These are phyloP conservation scores for Kwoniella bestiolae DNA, from an alignment of 768 basidiomycete species.

Conservation along the genomic window DNA sequence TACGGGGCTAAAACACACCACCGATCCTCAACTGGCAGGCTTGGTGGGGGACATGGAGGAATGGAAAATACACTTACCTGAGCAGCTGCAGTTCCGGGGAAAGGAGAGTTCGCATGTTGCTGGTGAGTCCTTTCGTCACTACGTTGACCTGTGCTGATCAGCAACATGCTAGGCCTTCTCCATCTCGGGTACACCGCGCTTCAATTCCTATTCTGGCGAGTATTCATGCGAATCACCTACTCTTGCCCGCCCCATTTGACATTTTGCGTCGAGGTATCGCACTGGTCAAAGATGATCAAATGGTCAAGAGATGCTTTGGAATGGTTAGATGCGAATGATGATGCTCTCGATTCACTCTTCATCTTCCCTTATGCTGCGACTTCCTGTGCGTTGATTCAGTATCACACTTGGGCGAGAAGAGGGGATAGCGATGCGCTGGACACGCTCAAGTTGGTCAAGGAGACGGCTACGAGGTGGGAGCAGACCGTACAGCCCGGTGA, in stretches of 20 bases:
- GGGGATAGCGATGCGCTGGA: slow-evolving; percentile 74
- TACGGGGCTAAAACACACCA: slow-evolving; percentile 82
- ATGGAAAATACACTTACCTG: slow-evolving; percentile 80
- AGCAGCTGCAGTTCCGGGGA: slow-evolving; percentile 76
- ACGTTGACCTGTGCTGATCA: not conserved
- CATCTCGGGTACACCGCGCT: slow-evolving; percentile 87
- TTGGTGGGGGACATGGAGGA: slow-evolving; percentile 60
- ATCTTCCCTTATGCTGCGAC: slow-evolving; percentile 85
- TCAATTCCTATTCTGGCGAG: slow-evolving; percentile 96
- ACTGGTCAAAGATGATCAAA: slow-evolving; percentile 74
- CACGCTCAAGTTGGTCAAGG: slow-evolving; percentile 77
- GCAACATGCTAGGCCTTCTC: slow-evolving; percentile 75
- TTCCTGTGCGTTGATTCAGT: slow-evolving; percentile 88
- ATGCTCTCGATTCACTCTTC: slow-evolving; percentile 82
- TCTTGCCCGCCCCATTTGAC: slow-evolving; percentile 86
- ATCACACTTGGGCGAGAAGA: slow-evolving; percentile 89
- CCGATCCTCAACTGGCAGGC: slow-evolving; percentile 72
- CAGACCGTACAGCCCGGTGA: slow-evolving; percentile 73
- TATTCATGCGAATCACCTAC: slow-evolving; percentile 98
- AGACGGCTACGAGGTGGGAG: slow-evolving; percentile 87
- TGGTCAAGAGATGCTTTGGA: slow-evolving; percentile 81
- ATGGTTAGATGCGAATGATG: slow-evolving; percentile 83
- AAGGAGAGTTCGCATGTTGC: slow-evolving; percentile 68
- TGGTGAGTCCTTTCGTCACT: no score
- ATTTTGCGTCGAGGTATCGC: slow-evolving; percentile 77